A percentile compares a stretch with the other conserved stretches of the same genome.
phyloP scores from a whole-genome alignment of 768 basidiomycete genomes.

The Lyophyllum semitale region DNA sequence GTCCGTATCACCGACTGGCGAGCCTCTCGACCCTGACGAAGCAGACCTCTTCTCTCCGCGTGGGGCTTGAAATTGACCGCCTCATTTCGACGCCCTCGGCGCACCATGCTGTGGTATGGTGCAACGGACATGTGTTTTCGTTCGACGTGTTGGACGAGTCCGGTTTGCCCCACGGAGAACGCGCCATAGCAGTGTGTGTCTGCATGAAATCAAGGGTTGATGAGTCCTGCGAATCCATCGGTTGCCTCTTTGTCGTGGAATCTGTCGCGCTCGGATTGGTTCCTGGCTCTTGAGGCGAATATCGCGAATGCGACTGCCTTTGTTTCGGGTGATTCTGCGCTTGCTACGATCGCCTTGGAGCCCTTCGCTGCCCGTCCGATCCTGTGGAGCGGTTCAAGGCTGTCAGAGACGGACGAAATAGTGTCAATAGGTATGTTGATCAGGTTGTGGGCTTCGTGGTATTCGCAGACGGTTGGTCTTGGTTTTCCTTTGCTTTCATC shows the following conservation, averaged over 20 bases:
- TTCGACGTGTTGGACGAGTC: background rate
- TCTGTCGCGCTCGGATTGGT: background rate
- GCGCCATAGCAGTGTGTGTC: background rate
- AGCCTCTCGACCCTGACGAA: background rate
- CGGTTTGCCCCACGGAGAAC: background rate
- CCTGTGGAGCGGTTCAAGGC: background rate
- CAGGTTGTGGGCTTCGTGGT: constrained; percentile 1
- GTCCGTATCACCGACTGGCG: background rate
- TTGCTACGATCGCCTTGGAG: background rate
- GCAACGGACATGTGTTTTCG: background rate
- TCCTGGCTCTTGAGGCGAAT: background rate
- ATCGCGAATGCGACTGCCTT: background rate
- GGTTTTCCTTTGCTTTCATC: background rate
- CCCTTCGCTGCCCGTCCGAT: background rate
- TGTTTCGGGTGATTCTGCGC: background rate
- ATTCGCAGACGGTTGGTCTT: background rate
- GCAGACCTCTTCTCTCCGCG: background rate
- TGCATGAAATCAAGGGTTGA: background rate
- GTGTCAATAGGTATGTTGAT: constrained; percentile 2
- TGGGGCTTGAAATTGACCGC: background rate
- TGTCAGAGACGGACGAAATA: background rate
- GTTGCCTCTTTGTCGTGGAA: constrained; percentile 4
- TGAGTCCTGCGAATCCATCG: background rate
- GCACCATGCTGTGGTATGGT: constrained; percentile 1
- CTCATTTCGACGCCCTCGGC: background rate